Evolutionary conservation across 2,329 filamentous ascomycete genomes (phyloP).

Genomic region (Orbilia quercus): DNA sequence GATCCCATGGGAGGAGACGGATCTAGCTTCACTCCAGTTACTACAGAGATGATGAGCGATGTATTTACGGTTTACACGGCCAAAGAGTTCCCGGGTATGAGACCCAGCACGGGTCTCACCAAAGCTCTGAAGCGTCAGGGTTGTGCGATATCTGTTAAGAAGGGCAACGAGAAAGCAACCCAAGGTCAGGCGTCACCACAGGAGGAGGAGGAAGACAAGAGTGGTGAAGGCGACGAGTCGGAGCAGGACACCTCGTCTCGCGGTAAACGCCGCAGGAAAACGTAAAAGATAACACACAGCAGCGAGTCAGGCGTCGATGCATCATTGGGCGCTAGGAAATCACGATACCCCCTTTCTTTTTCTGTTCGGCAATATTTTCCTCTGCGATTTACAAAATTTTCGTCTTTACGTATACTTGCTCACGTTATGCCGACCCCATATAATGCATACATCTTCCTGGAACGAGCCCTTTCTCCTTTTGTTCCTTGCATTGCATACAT

Average conservation of each 20-base stretch:
- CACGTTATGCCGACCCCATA: conserved; percentile 19
- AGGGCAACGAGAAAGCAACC: conserved; percentile 76
- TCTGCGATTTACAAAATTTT: conserved; percentile 1
- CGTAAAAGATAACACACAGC: conserved; percentile 11
- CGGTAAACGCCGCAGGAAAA: conserved; percentile 52
- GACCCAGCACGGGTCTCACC: conserved; percentile 78
- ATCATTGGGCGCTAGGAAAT: conserved; percentile 14
- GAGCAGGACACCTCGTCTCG: conserved; percentile 42
- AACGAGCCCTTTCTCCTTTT: conserved; percentile 11
- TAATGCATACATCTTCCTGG: conserved; percentile 22
- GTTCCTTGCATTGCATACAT: conserved; percentile 55
- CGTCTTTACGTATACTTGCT: neutral
- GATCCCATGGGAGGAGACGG: conserved; percentile 66
- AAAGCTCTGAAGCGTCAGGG: conserved; percentile 81
- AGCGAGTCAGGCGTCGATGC: neutral
- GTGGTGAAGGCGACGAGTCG: conserved; percentile 50
- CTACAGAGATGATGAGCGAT: conserved; percentile 72
- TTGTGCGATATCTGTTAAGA: conserved; percentile 86
- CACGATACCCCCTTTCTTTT: conserved; percentile 43
- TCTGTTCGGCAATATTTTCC: conserved; percentile 33
- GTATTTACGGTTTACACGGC: conserved; percentile 84
- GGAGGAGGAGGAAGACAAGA: conserved; percentile 60
- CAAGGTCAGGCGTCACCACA: conserved; percentile 62
- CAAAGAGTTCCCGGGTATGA: conserved; percentile 88
- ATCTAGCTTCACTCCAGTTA: conserved; percentile 64